Conservation (phyloP, 768 basidiomycete genomes). For the Tricholoma terreum region DNA sequence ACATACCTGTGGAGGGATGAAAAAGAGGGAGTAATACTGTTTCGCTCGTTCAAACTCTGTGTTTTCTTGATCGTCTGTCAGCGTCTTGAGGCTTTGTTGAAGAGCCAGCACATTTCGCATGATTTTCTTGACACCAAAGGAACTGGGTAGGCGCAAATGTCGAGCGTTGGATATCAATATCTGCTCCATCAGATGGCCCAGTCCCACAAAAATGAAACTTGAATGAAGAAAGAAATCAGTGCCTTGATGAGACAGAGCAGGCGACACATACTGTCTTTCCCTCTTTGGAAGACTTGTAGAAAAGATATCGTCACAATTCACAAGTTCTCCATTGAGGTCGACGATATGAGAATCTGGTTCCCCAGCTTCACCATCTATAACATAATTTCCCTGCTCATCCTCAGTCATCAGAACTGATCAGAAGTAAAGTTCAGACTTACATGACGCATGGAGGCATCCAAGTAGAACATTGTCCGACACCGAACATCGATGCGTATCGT, state of each 20-base stretch:
- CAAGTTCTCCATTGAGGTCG: slow-evolving; percentile 80
- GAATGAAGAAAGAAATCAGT: slow-evolving; percentile 5
- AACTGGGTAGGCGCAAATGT: slow-evolving; percentile 64
- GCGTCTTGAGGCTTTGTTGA: slow-evolving; percentile 85
- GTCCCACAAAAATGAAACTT: slow-evolving; percentile 86
- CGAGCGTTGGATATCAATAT: slow-evolving; percentile 74
- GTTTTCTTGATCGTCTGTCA: slow-evolving; percentile 56
- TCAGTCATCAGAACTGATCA: slow-evolving; percentile 10
- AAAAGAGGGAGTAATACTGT: slow-evolving; percentile 80
- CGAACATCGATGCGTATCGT: slow-evolving; percentile 87
- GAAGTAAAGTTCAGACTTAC: slow-evolving; percentile 35
- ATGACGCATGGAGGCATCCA: slow-evolving; percentile 75
- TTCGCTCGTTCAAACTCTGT: slow-evolving; percentile 76
- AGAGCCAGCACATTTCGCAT: slow-evolving; percentile 85
- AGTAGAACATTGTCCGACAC: slow-evolving; percentile 77
- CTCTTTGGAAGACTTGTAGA: slow-evolving; percentile 56
- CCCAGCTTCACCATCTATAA: slow-evolving; percentile 75
- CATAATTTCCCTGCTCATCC: slow-evolving; percentile 71
- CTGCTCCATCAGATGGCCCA: slow-evolving; percentile 83
- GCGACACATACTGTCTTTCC: slow-evolving; percentile 60
- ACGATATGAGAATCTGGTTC: slow-evolving; percentile 90
- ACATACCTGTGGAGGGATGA: slow-evolving; percentile 67
- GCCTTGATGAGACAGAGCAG: not conserved
- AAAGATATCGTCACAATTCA: slow-evolving; percentile 69
- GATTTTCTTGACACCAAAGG: slow-evolving; percentile 82